Evolutionary conservation across 1,139 yeast species (phyloP).

Genomic region (Hemisphaericaspora subhashii): DNA sequence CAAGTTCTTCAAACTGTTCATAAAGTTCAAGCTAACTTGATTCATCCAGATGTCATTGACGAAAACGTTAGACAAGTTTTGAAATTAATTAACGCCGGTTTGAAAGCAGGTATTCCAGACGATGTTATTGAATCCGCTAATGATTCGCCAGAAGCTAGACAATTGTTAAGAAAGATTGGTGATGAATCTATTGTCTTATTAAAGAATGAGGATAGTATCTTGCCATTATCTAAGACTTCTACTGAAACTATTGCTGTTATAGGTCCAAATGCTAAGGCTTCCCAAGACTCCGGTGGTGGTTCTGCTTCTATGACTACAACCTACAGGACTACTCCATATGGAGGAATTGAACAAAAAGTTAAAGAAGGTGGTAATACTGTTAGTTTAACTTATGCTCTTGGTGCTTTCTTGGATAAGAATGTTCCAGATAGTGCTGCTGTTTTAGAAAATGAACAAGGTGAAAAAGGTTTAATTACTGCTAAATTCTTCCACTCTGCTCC

Average conservation of each 20-base stretch:
- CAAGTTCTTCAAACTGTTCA: slow-evolving; percentile 37
- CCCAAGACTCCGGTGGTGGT: slow-evolving; percentile 40
- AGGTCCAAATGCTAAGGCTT: slow-evolving; percentile 38
- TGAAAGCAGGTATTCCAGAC: slow-evolving; percentile 43
- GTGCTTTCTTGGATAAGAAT: slow-evolving; percentile 31
- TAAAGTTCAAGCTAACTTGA: slow-evolving; percentile 33
- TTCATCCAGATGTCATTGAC: slow-evolving; percentile 33
- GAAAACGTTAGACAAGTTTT: slow-evolving; percentile 49
- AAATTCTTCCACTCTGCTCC: slow-evolving; percentile 42
- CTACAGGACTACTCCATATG: slow-evolving; percentile 34
- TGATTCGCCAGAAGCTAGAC: slow-evolving; percentile 45
- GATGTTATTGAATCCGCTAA: slow-evolving; percentile 39
- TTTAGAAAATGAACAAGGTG: slow-evolving; percentile 29
- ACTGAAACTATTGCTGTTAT: slow-evolving; percentile 33
- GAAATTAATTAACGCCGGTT: slow-evolving; percentile 43
- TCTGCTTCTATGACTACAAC: slow-evolving; percentile 34
- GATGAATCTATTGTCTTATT: slow-evolving; percentile 54
- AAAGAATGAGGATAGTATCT: slow-evolving; percentile 45
- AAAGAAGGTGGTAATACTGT: slow-evolving; percentile 23
- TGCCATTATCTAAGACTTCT: slow-evolving; percentile 37
- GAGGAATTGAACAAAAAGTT: slow-evolving; percentile 29
- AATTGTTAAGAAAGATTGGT: slow-evolving; percentile 46
- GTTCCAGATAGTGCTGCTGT: slow-evolving; percentile 29
- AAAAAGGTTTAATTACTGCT: slow-evolving; percentile 35
- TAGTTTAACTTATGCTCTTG: slow-evolving; percentile 25